Evolutionary conservation across 2,329 filamentous ascomycete genomes (phyloP).

Genomic region (Mycogone perniciosa): DNA sequence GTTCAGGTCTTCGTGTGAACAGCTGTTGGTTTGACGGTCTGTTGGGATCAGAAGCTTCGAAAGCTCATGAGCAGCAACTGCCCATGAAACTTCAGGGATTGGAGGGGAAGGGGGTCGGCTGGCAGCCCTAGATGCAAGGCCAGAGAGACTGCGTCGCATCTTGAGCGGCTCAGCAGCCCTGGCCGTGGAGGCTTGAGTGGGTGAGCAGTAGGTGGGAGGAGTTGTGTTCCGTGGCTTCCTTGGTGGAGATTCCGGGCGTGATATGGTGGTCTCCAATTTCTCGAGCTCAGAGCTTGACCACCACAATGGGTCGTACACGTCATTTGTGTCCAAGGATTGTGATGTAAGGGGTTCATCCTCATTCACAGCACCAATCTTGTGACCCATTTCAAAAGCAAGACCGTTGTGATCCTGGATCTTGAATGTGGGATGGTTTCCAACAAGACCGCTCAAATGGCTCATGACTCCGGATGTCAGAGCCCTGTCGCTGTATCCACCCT

Average conservation of each 20-base stretch:
- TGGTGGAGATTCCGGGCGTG: conserved; percentile 40
- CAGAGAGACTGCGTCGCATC: conserved; percentile 57
- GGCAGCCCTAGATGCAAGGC: conserved; percentile 29
- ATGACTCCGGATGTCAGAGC: conserved; percentile 82
- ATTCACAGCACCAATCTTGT: conserved; percentile 39
- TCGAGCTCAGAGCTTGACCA: conserved; percentile 63
- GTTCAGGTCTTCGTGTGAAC: conserved; percentile 70
- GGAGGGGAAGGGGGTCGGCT: conserved; percentile 54
- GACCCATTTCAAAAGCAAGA: conserved; percentile 53
- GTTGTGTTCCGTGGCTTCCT: conserved; percentile 51
- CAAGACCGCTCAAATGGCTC: conserved; percentile 82
- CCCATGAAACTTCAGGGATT: conserved; percentile 79
- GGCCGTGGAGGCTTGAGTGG: conserved; percentile 80
- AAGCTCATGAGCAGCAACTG: conserved; percentile 73
- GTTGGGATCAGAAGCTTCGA: conserved; percentile 75
- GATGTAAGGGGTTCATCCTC: conserved; percentile 17
- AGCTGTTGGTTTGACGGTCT: conserved; percentile 69
- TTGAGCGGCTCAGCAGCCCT: conserved; percentile 67
- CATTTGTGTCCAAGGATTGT: conserved; percentile 22
- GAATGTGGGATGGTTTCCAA: conserved; percentile 44
- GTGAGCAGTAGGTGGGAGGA: conserved; percentile 71
- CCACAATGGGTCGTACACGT: conserved; percentile 62
- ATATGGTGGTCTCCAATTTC: conserved; percentile 57
- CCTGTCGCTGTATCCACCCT: conserved; percentile 92
- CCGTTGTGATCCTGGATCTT: conserved; percentile 34